phyloP scores from a whole-genome alignment of 352 stramenopile genomes.

The Pythium plurisporium region DNA sequence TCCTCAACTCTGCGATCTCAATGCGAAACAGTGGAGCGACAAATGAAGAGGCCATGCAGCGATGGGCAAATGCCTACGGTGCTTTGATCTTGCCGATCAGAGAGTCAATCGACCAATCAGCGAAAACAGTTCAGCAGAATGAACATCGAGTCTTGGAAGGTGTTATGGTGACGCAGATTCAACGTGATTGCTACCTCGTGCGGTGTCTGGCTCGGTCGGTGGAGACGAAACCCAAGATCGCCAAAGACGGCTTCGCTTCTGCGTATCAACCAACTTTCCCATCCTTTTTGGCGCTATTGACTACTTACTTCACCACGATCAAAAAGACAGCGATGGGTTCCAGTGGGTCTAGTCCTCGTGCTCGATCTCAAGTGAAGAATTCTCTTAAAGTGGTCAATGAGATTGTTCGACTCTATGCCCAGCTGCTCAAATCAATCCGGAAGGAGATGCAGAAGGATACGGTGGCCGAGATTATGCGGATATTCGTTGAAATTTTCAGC shows the following conservation, averaged over 20 bases:
- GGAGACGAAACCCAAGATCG: conserved; percentile 70
- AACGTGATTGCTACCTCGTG: conserved; percentile 67
- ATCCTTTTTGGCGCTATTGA: conserved; percentile 58
- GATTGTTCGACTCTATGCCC: conserved; percentile 68
- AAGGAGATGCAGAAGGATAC: conserved; percentile 81
- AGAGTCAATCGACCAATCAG: conserved; percentile 65
- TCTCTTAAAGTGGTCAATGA: conserved; percentile 78
- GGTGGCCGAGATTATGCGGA: conserved; percentile 62
- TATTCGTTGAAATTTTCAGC: conserved; percentile 80
- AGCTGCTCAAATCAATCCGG: conserved; percentile 74
- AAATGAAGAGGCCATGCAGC: conserved; percentile 29
- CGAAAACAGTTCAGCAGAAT: conserved; percentile 67
- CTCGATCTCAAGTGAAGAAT: conserved; percentile 40
- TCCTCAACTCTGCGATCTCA: conserved; percentile 72
- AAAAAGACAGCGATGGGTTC: conserved; percentile 34
- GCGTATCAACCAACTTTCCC: conserved; percentile 57
- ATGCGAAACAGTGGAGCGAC: conserved; percentile 28
- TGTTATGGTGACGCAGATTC: conserved; percentile 59
- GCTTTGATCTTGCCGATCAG: conserved; percentile 61
- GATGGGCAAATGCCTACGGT: conserved; percentile 54
- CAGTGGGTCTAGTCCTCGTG: conserved; percentile 20
- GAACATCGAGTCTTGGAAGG: conserved; percentile 62
- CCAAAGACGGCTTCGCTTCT: conserved; percentile 68
- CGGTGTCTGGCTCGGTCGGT: conserved; percentile 62
- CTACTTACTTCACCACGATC: conserved; percentile 61